phyloP scores from a whole-genome alignment of 2,329 filamentous ascomycete genomes.

The Cercospora sp. region DNA sequence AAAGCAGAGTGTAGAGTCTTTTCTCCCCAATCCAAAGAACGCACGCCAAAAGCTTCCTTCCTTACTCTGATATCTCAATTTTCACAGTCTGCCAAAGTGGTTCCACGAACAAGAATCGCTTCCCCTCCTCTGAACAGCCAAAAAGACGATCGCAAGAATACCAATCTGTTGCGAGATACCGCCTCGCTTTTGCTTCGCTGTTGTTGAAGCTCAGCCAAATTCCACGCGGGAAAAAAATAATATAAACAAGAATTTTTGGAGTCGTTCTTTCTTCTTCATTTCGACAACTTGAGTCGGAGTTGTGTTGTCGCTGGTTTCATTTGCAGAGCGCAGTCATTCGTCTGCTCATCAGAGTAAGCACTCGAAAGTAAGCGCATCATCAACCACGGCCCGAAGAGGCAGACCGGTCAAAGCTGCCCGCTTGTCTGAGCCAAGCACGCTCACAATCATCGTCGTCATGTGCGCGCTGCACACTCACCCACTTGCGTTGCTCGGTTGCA shows the following conservation, averaged over 20 bases:
- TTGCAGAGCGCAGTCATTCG: background rate
- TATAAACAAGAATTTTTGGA: background rate
- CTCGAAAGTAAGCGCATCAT: background rate
- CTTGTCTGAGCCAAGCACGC: background rate
- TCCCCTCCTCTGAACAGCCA: background rate
- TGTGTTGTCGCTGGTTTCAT: background rate
- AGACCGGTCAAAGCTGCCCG: background rate
- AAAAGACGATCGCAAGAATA: background rate
- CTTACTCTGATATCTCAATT: background rate
- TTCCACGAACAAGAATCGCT: background rate
- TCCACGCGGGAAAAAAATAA: background rate
- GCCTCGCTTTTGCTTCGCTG: background rate
- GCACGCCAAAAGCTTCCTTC: background rate
- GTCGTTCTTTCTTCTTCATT: background rate
- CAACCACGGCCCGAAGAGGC: background rate
- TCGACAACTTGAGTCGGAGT: background rate
- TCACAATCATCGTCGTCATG: background rate
- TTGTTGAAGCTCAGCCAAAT: background rate
- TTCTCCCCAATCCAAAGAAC: background rate
- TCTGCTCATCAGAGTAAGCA: background rate
- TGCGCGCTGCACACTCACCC: conserved; percentile 24
- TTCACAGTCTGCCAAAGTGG: background rate
- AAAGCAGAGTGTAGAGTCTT: background rate
- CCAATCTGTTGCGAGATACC: background rate
- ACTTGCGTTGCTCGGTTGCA: conserved; percentile 46